These are phyloP conservation scores for Paracorniculantispora psalliotae DNA, from an alignment of 2,329 filamentous ascomycete species.

Conservation along the genomic window DNA sequence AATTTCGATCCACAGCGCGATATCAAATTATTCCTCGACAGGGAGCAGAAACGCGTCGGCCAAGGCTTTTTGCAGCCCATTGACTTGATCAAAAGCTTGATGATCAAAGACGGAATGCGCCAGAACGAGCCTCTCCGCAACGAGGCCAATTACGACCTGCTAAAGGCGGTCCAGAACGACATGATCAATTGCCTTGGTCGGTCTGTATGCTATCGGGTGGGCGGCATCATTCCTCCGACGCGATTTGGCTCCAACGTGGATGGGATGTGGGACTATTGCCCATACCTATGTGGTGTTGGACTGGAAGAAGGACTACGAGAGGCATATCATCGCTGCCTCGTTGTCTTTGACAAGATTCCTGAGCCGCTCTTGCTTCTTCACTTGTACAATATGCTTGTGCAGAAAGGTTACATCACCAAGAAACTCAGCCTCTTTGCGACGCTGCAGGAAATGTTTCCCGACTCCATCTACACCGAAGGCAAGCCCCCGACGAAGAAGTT, in stretches of 20 bases:
- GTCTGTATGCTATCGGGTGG: slow-evolving; percentile 11
- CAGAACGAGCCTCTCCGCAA: neutral
- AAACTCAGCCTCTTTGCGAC: slow-evolving; percentile 28
- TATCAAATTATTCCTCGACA: slow-evolving; percentile 39
- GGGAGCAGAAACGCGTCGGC: slow-evolving; percentile 23
- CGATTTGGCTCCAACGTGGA: slow-evolving; percentile 38
- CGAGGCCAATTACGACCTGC: neutral
- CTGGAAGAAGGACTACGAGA: slow-evolving; percentile 40
- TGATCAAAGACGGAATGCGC: neutral
- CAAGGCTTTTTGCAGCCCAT: slow-evolving; percentile 15
- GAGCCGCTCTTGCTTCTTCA: slow-evolving; percentile 38
- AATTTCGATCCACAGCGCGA: slow-evolving; percentile 35
- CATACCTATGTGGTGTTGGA: slow-evolving; percentile 42
- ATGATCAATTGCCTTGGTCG: slow-evolving; percentile 19
- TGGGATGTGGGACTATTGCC: slow-evolving; percentile 44
- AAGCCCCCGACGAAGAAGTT: slow-evolving; percentile 15
- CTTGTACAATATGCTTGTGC: slow-evolving; percentile 43
- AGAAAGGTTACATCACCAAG: slow-evolving; percentile 33
- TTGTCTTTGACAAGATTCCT: slow-evolving; percentile 34
- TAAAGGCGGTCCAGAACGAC: slow-evolving; percentile 13
- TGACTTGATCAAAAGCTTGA: neutral
- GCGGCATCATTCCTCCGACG: slow-evolving; percentile 31
- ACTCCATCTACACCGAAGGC: slow-evolving; percentile 13
- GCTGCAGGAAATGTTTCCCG: slow-evolving; percentile 20
- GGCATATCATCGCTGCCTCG: slow-evolving; percentile 29